Percentiles rank a stretch among this genome's conserved stretches.
Evolutionary conservation across 2,329 filamentous ascomycete species (phyloP).

Genomic region (Corinectria fuckeliana): DNA sequence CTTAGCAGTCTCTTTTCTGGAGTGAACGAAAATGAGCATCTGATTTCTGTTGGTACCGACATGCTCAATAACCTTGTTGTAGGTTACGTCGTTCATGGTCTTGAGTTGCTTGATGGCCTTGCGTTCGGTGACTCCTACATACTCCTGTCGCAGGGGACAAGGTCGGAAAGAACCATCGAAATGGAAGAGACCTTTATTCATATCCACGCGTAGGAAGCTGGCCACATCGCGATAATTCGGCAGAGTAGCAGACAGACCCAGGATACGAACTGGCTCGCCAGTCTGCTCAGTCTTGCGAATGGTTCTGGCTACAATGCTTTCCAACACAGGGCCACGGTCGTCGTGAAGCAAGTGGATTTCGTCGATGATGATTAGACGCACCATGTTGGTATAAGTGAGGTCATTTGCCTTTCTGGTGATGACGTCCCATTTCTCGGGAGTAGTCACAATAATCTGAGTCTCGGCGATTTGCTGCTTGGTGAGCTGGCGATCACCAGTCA

Average conservation of each 20-base stretch:
- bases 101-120: constrained; percentile 99
- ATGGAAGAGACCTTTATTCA: constrained; percentile 86
- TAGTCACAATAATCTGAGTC: constrained; percentile 97
- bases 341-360: constrained; percentile 98
- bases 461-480: constrained; percentile 99
- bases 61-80: constrained; percentile 96
- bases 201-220: constrained; percentile 90
- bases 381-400: constrained; percentile 95
- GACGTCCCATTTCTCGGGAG: constrained; percentile 98
- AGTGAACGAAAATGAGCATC: constrained; percentile 99
- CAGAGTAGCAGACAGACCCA: constrained; percentile 92
- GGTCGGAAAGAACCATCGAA: constrained; percentile 95
- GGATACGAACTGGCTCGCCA: constrained; percentile 87
- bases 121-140: constrained; percentile 95
- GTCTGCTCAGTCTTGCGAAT: constrained; percentile 94
- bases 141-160: constrained; percentile 94
- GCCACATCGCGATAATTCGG: constrained; percentile 97
- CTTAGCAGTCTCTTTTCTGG: constrained; percentile 96
- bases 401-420: constrained; percentile 98
- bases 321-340: constrained; percentile 93
- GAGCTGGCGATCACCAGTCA: constrained; percentile 96
- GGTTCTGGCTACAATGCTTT: constrained; percentile 95
- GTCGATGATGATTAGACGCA: constrained; percentile 94
- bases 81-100: constrained; percentile 99
- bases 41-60: constrained; percentile 93